Evolutionary conservation across 176 grass and related monocot species (phyloP), one percentile per base, ranked within the genome.

Genomic region (Poa pratensis): DNA sequence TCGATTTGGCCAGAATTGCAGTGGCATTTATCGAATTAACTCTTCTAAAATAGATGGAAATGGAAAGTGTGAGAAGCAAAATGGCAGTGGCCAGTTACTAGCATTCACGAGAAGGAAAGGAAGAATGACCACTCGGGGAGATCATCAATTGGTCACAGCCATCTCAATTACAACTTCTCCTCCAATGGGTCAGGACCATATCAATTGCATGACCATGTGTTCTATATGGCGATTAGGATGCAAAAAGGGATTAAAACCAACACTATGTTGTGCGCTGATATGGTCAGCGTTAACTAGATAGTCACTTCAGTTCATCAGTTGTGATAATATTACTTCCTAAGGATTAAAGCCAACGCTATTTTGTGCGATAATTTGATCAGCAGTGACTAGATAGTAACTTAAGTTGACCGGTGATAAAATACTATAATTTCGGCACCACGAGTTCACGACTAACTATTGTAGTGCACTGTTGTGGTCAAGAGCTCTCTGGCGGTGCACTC

Each of bases 51-150:
- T 66, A 22, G 40, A 35, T 48, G 28, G 5, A 43, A 12, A 45
- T 79, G 12, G 30, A 34, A 42, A 79, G 75, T n/a, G 11, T 11
- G 65, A 75, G 16, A 64, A 82, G 2, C 40, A 60, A 43, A 46
- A 32, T 67, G 49, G 27, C 30, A 27, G 30, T 68, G 51, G 77
- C 11, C 66, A 77, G 34, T 74, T 70, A 63, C 64, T 72, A 24
- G 12, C 78, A 54, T 82, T 85, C 46, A 69, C 68, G 20, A 80
- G 68, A 84, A 76, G 62, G 82, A 86, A 90, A 75, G 78, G 43
- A 81, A 52, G 23, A 55, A 82, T 75, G 32, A 30, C 30, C 30
- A 30, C 30, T 3, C 34, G 34, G 34, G 34, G 4, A 35, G 34
- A 35, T 35, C 30, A 30, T 30, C 30, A 35, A 35, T 35, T 35